A percentile compares a stretch with the other conserved stretches of the same genome.
Conservation (phyloP, 1,284 basidiomycete species). For the Fomes fomentarius region DNA sequence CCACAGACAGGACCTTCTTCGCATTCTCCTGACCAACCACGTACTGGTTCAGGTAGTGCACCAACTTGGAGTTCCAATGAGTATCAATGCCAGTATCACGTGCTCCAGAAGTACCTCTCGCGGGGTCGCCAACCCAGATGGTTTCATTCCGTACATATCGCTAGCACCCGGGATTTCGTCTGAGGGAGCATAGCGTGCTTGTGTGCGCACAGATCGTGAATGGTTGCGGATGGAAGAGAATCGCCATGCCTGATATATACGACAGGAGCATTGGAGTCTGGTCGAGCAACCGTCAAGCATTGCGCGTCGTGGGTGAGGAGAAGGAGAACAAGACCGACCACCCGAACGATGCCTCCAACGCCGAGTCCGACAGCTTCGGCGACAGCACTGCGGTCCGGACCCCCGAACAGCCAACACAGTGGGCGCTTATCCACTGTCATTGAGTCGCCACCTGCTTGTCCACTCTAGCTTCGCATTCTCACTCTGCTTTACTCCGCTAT, state of each 20-base stretch:
- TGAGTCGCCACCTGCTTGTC: neutral
- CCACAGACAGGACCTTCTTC: constrained; percentile 87
- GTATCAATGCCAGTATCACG: neutral
- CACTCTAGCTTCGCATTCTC: neutral
- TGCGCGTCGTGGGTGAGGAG: constrained; percentile 9
- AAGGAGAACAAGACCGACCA: constrained; percentile 18
- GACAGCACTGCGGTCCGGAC: neutral
- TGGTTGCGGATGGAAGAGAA: neutral
- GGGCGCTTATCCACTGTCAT: neutral
- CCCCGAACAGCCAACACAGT: no score
- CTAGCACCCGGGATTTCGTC: constrained; percentile 28
- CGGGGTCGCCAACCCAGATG: constrained; percentile 64
- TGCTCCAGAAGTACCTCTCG: constrained; percentile 53
- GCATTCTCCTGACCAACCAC: constrained; percentile 93
- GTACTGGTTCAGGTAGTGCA: constrained; percentile 86
- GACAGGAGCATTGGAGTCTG: constrained; percentile 8
- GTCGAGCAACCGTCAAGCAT: constrained; percentile 19
- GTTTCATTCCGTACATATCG: constrained; percentile 28
- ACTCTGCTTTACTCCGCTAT: constrained; percentile 26
- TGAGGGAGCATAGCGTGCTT: constrained; percentile 43
- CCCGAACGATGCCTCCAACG: no score
- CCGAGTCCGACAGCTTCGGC: no score
- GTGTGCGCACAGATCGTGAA: constrained; percentile 41
- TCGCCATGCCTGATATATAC: constrained; percentile 4
- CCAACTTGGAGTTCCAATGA: constrained; percentile 53